Base-by-base conservation (phyloP, 1,284 basidiomycete genomes). In the Malassezia dermatis region DNA sequence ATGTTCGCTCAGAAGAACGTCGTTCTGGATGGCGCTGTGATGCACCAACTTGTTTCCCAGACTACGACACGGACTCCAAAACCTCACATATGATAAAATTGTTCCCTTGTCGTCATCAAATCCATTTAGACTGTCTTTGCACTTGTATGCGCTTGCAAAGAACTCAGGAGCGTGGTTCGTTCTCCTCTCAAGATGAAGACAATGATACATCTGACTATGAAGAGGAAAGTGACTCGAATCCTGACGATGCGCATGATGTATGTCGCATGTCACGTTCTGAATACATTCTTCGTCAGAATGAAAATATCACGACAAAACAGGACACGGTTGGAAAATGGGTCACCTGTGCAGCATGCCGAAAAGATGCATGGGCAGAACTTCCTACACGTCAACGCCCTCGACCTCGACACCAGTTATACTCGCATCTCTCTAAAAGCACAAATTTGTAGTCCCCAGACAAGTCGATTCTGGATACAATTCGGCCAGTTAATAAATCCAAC, bases 121-220 rank as follows among this genome's bases (percentile, higher is more conserved):
- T 71, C 1, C 71, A 73, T 35, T 55, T 65, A 17, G 70, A 70
- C 43, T 73, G 70, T 23, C 60, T 73, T 5, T 62, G 60, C 48
- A 69, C 64, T 7, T 52, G 56, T 42, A 64, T 68, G 61, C 60
- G 67, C 5, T 48, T 73, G 44, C 62, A 70, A 41, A 59, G 42
- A 17, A 27, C 48, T 8, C 34, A 40, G 17, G 34, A 30, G 8
- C 5, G 11, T 30, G 28, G 28, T 2, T 30, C 28, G 4, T 12
- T 30, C 28, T 30, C 28, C 8, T 30, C 12, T 7, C 19, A 53
- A 24, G 8, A 4, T 7, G 11, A 58, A n/a, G 54, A 56, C 10
- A 32, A 55, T 42, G 23, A 7, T 7, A 43, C 53, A 8, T 23
- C 37, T 21, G 50, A 53, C 2, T 50, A 48, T 3, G 58, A 60